These are phyloP conservation scores for Botrytis deweyae DNA, from an alignment of 2,329 filamentous ascomycete genomes.

Conservation along the genomic window DNA sequence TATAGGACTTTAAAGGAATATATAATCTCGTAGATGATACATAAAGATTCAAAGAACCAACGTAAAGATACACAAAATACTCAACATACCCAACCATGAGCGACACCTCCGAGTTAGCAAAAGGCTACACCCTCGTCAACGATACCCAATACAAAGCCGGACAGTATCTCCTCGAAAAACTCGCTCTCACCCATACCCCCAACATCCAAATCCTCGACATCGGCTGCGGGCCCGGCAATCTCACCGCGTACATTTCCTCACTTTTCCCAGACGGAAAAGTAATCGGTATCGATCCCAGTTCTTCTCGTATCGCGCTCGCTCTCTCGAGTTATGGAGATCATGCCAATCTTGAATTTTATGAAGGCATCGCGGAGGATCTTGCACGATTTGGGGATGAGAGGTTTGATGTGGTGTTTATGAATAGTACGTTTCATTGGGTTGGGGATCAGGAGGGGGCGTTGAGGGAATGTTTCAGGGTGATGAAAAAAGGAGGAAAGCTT, in stretches of 20 bases:
- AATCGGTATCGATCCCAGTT: slow-evolving; percentile 23
- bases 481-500: slow-evolving; percentile 21
- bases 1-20: no score
- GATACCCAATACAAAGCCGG: slow-evolving; percentile 22
- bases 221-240: slow-evolving; percentile 41
- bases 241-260: slow-evolving; percentile 29
- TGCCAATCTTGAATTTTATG: slow-evolving; percentile 17
- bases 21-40: background rate
- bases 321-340: background rate
- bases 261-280: slow-evolving; percentile 13
- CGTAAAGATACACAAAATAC: accelerated
- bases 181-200: slow-evolving; percentile 7
- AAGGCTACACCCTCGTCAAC: slow-evolving; percentile 24
- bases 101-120: slow-evolving; percentile 27
- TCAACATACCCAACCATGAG: background rate
- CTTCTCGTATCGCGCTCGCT: slow-evolving; percentile 22
- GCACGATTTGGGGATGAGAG: slow-evolving; percentile 12
- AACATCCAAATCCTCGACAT: slow-evolving; percentile 37
- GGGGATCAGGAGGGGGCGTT: slow-evolving; percentile 18
- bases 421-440: slow-evolving; percentile 25
- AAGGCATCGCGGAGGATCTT: slow-evolving; percentile 22
- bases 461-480: slow-evolving; percentile 21
- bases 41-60: background rate
- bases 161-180: slow-evolving; percentile 18
- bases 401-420: slow-evolving; percentile 24